Evolutionary conservation across 371 early-diverging fungal species (phyloP), one percentile per base, ranked within the genome.

Genomic region (Saksenaea oblongispora): DNA sequence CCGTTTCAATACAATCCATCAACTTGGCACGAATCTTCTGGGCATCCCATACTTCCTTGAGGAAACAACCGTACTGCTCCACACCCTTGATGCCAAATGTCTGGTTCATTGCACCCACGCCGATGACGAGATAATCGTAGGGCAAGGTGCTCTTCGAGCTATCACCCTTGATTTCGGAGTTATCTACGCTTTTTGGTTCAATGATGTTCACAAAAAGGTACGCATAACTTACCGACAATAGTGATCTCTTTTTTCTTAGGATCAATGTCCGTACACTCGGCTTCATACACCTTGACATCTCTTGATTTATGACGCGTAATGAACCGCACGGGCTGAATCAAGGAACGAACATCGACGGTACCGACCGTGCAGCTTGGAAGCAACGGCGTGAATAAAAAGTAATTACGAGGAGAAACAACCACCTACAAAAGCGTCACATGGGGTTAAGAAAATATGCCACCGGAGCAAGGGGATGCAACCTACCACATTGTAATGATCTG

Each of bases 321-420:
- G 76, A 89, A 92, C 14, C 95, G 89, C 44, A 93, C 88, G 5
- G 97, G 95, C 70, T 90, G 89, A 22, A 95, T 89, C 66, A 95
- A 85, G 14, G 91, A 90, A 11, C 93, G 86, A 53, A 89, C 80
- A 71, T 95, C 95, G 27, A 94, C 84, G 0, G 95, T 93, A 39
- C 95, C 95, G 1, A 92, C 92, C 0, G 94, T 93, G 69, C 89
- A 88, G 64, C 87, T 87, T 39, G 96, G 95, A 47, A 96, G 79
- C 56, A 96, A 72, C 18, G 97, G 97, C 5, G 97, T 95, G 79
- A 95, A 96, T 70, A 95, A 76, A 72, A 97, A 97, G 81, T 95
- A 97, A 77, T 95, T 95, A 61, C 93, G 85, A 15, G 95, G 95
- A 26, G 91, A 91, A 0, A 96, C 88, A 8, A 93, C 87, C 4